phyloP scores from a whole-genome alignment of 805 yeast species.

The Nakazawaea ernobii region DNA sequence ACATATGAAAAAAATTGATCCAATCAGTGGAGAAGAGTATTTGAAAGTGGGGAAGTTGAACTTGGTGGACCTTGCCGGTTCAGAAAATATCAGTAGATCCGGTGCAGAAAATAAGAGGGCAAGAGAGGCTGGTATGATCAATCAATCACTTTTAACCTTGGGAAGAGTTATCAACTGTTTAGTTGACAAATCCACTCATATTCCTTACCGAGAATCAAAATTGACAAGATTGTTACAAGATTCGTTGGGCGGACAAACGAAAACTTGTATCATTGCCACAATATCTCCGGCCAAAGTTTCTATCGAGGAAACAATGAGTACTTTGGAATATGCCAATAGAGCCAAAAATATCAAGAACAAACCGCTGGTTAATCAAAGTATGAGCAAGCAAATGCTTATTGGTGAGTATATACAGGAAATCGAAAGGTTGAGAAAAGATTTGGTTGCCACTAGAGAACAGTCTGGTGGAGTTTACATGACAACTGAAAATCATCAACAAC shows the following conservation, averaged over 20 bases:
- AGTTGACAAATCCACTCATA: constrained; percentile 56
- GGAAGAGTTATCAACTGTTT: constrained; percentile 79
- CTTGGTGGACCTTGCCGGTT: constrained; percentile 86
- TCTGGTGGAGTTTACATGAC: constrained; percentile 60
- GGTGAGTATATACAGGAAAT: constrained; percentile 49
- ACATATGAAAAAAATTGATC: constrained; percentile 43
- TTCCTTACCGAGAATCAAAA: constrained; percentile 84
- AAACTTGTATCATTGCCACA: constrained; percentile 83
- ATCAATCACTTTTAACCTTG: constrained; percentile 74
- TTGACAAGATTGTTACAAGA: constrained; percentile 74
- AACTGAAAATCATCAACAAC: constrained; percentile 38
- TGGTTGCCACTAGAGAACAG: constrained; percentile 56
- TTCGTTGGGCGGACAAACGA: constrained; percentile 83
- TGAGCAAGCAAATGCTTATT: constrained; percentile 54
- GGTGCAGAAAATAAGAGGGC: constrained; percentile 85
- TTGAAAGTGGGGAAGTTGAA: constrained; percentile 63
- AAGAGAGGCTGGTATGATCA: constrained; percentile 85
- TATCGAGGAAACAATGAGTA: constrained; percentile 78
- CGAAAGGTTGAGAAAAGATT: constrained; percentile 52
- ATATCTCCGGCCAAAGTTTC: constrained; percentile 76
- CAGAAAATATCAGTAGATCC: constrained; percentile 77
- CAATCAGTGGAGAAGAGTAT: constrained; percentile 42
- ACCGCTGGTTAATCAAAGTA: constrained; percentile 58
- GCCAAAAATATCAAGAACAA: constrained; percentile 76
- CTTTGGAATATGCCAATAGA: constrained; percentile 81